Evolutionary conservation across 1,284 basidiomycete genomes (phyloP), one percentile per base, ranked within the genome.

Genomic region (Gomphus bonarii): DNA sequence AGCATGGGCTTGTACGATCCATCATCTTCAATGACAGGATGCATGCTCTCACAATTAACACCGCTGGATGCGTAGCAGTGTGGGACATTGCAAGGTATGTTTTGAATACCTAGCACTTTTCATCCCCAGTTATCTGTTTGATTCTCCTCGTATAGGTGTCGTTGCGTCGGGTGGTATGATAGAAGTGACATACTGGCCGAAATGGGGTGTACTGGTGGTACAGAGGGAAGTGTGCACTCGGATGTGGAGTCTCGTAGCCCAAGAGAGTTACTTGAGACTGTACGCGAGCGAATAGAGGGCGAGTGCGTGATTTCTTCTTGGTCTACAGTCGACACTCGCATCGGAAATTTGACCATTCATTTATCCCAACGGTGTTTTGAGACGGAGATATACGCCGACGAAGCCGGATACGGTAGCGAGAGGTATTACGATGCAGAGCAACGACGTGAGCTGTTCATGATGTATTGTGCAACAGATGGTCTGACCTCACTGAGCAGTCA

Each of bases 341-440:
- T 86, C 18, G 95, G 95, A 1, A 81, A 91, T 35, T 75, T 99
- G 59, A 87, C 86, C 0, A 83, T 99, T 3, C 92, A 97, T 71
- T 67, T 99, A 44, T 89, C 83, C 57, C 91, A 97, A 63, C 73
- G 80, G 50, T 91, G 87, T 63, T 98, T 97, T 68, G 94, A 97
- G 60, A 91, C 91, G 10, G 97, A 99, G 71, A 84, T 95, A 3
- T 98, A 97, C 67, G 84, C 88, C 3, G 95, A 98, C 68, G 95
- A 99, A 70, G 82, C 84, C 55, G 89, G 83, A 25, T 83, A 81
- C 68, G 73, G 68, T 8, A 71, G 73, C 31, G 79, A 84, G 56
- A 74, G 75, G 25, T 72, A 75, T 51, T 79, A 82, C 61, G 80
- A 75, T 50, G 91, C 94, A 50, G 95, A 98, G 65, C 76, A 84